A percentile compares a stretch with the other conserved stretches of the same genome.
Evolutionary conservation across 768 basidiomycete species (phyloP).

Genomic region (Kwoniella botswanensis): DNA sequence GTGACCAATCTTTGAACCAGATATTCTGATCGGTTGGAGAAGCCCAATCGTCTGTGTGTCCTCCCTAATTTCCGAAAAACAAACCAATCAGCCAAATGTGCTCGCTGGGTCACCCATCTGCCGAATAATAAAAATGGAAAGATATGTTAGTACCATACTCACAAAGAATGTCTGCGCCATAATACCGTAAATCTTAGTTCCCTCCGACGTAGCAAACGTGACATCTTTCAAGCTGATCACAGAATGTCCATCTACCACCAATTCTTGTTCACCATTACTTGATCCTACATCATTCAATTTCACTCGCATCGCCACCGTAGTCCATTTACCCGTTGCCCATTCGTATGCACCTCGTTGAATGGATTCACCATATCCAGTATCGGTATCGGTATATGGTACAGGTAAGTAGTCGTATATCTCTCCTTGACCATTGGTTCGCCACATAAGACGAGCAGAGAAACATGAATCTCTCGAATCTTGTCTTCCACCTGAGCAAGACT

Average conservation of each 20-base stretch:
- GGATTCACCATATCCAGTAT: constrained; percentile 64
- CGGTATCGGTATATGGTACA: constrained; percentile 50
- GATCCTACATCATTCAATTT: constrained; percentile 73
- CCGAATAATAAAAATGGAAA: not conserved
- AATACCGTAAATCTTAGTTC: constrained; percentile 68
- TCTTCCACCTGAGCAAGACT: constrained; percentile 70
- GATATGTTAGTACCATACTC: constrained; percentile 51
- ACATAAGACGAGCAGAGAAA: constrained; percentile 75
- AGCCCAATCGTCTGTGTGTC: constrained; percentile 62
- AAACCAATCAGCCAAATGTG: not conserved
- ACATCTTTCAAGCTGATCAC: constrained; percentile 68
- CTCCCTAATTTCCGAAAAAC: constrained; percentile 48
- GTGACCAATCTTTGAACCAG: constrained; percentile 74
- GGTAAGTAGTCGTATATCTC: constrained; percentile 78
- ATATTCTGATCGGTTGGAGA: constrained; percentile 68
- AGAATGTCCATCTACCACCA: constrained; percentile 71
- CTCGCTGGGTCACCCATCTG: not conserved
- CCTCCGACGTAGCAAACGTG: constrained; percentile 63
- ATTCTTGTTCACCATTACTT: constrained; percentile 74
- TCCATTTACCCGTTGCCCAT: constrained; percentile 71
- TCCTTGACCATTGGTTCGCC: constrained; percentile 66
- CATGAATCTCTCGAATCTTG: constrained; percentile 65
- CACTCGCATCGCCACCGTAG: constrained; percentile 71
- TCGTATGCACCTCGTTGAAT: constrained; percentile 72
- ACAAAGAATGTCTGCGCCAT: constrained; percentile 75